Evolutionary conservation across 805 yeast species (phyloP).

Genomic region (fission yeast (Schizosaccharomyces pombe)): DNA sequence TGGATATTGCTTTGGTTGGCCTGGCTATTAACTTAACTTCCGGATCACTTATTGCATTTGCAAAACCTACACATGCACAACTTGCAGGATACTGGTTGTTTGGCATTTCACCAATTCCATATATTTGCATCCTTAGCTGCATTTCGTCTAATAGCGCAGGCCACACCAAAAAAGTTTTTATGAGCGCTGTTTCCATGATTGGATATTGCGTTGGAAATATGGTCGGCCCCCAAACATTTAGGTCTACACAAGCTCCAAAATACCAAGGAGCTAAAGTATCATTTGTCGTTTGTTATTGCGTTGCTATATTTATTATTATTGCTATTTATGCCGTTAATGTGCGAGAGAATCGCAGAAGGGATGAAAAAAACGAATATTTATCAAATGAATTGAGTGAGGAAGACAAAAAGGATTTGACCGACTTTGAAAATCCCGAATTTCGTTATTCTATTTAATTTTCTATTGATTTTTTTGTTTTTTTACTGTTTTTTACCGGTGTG

Average conservation of each 20-base stretch:
- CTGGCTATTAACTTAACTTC: not conserved
- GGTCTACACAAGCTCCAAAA: constrained; percentile 26
- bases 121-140: constrained; percentile 15
- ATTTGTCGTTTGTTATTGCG: constrained; percentile 27
- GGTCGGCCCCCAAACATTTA: constrained; percentile 42
- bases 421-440: too few relatives aligned
- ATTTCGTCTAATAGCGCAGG: constrained; percentile 48
- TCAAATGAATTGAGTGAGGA: too few relatives aligned
- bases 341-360: constrained; percentile 6
- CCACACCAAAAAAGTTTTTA: constrained; percentile 43
- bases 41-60: not conserved
- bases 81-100: too few relatives aligned
- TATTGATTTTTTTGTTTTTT: too few relatives aligned
- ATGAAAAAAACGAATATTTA: constrained; percentile 1
- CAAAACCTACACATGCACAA: too few relatives aligned
- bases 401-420: too few relatives aligned
- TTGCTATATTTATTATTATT: constrained; percentile 20
- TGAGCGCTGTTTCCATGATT: constrained; percentile 34
- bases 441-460: too few relatives aligned
- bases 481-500: too few relatives aligned
- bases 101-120: too few relatives aligned
- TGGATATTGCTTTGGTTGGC: not conserved
- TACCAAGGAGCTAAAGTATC: constrained; percentile 37
- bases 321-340: constrained; percentile 17
- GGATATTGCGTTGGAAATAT: constrained; percentile 47